phyloP scores from a whole-genome alignment of 2,329 filamentous ascomycete species.

The Aspergillus sclerotialis region DNA sequence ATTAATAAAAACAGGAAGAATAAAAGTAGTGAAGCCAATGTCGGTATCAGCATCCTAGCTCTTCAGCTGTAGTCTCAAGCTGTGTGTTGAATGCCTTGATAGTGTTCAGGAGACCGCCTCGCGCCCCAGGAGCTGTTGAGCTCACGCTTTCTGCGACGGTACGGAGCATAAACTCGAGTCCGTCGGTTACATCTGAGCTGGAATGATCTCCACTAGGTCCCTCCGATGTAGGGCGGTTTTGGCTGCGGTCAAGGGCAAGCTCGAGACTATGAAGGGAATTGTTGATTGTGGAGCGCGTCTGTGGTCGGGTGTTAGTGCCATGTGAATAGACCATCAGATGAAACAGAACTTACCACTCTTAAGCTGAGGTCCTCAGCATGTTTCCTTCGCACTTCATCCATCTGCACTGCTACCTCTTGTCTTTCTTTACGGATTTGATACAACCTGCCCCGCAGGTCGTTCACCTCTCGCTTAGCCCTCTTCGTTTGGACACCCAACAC shows the following conservation, averaged over 20 bases:
- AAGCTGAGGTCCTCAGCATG: constrained; percentile 33
- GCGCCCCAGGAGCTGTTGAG: constrained; percentile 27
- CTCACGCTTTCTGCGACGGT: constrained; percentile 36
- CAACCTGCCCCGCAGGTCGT: constrained; percentile 40
- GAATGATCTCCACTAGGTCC: constrained; percentile 11
- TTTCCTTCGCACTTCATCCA: constrained; percentile 41
- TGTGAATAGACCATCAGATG: background rate
- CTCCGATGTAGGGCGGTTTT: constrained; percentile 14
- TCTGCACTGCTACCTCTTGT: constrained; percentile 43
- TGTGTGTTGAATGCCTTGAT: constrained; percentile 37
- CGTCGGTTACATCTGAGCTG: constrained; percentile 22
- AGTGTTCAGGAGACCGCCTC: constrained; percentile 35
- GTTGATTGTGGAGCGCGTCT: constrained; percentile 35
- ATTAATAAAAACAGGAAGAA: constrained; percentile 2
- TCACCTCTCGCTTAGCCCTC: constrained; percentile 39
- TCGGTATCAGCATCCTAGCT: constrained; percentile 20
- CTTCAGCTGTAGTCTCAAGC: constrained; percentile 29
- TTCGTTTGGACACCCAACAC: constrained; percentile 40
- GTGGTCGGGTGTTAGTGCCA: no score
- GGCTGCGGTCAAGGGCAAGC: constrained; percentile 33
- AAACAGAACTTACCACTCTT: constrained; percentile 22
- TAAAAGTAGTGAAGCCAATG: constrained; percentile 3
- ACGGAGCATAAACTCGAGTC: constrained; percentile 38
- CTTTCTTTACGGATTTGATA: constrained; percentile 42
- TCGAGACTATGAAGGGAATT: constrained; percentile 37